phyloP scores from a whole-genome alignment of 2,329 filamentous ascomycete species.

The Pseudogymnoascus sp. region DNA sequence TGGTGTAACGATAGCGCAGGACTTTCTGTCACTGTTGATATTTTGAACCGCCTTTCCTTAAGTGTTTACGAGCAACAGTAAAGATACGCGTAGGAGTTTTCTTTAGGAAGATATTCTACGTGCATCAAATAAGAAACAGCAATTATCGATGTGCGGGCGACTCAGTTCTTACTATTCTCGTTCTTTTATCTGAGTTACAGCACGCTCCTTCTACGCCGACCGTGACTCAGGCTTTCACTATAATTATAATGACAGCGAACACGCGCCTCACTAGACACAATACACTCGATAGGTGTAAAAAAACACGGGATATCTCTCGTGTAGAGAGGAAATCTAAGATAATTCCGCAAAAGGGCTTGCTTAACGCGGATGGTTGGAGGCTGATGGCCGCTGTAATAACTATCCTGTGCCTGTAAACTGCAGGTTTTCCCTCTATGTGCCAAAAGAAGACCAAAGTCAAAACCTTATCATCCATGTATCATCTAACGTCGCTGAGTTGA shows the following conservation, averaged over 20 bases:
- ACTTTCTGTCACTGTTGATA: background rate
- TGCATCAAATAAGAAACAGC: too few relatives aligned
- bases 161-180: too few relatives aligned
- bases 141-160: too few relatives aligned
- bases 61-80: background rate
- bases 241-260: too few relatives aligned
- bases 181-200: too few relatives aligned
- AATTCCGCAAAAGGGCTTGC: background rate
- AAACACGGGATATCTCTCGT: too few relatives aligned
- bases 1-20: constrained; percentile 12
- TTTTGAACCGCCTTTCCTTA: background rate
- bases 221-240: too few relatives aligned
- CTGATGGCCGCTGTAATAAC: background rate
- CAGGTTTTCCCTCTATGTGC: background rate
- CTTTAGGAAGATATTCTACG: background rate
- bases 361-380: background rate
- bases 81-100: background rate
- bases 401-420: background rate
- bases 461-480: too few relatives aligned
- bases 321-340: background rate
- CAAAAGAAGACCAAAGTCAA: background rate
- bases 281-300: too few relatives aligned
- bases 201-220: too few relatives aligned
- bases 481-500: too few relatives aligned
- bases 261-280: too few relatives aligned